These are phyloP conservation scores for Lactarius hengduanensis DNA, from an alignment of 768 basidiomycete species.

Conservation along the genomic window DNA sequence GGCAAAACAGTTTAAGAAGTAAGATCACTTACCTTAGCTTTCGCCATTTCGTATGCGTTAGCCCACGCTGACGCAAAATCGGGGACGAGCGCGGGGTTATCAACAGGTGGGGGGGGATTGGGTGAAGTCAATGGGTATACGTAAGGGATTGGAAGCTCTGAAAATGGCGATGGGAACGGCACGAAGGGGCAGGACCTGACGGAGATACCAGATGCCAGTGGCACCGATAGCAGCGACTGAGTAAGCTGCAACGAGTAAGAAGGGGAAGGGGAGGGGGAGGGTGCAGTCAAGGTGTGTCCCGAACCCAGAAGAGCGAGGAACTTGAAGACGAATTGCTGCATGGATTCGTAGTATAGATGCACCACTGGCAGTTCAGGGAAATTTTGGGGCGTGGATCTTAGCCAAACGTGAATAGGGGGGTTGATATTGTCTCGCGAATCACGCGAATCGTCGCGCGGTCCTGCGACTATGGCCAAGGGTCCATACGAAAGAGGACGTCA, in stretches of 20 bases:
- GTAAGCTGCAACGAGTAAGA: background rate
- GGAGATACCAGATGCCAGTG: constrained; percentile 11
- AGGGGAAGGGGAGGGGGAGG: background rate
- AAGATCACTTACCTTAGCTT: constrained; percentile 30
- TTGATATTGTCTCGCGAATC: background rate
- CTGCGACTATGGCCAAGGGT: background rate
- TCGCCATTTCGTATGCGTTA: constrained; percentile 57
- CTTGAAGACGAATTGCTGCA: background rate
- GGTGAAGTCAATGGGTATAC: constrained; percentile 58
- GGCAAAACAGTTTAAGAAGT: background rate
- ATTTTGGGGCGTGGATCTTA: background rate
- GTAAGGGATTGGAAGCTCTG: constrained; percentile 50
- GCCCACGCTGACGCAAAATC: constrained; percentile 56
- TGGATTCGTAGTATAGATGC: background rate
- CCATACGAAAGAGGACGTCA: background rate
- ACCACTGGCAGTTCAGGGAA: background rate
- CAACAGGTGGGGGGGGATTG: constrained; percentile 52
- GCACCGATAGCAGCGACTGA: too few relatives aligned
- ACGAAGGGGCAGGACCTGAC: constrained; percentile 17
- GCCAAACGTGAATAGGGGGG: background rate
- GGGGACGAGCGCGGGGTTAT: constrained; percentile 43
- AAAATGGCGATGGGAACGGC: constrained; percentile 35
- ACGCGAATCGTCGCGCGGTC: background rate
- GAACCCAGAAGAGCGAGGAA: constrained; percentile 12
- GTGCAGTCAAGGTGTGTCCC: constrained; percentile 2